Evolutionary conservation across 208 protist genomes (phyloP).

Genomic region (Herpetomonas muscarum): DNA sequence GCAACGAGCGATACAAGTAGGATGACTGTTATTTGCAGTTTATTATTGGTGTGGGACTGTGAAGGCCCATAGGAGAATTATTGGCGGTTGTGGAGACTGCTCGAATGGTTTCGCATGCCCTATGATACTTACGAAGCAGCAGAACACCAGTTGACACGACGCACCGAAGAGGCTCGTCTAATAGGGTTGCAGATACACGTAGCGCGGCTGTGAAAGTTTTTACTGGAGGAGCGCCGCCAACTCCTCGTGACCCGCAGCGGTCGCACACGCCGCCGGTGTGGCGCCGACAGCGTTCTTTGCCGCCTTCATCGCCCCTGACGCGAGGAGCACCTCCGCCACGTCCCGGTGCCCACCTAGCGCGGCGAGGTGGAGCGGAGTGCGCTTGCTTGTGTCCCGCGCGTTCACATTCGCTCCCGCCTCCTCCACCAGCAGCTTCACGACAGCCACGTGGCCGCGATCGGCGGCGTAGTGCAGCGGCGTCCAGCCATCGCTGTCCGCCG

Average conservation of each 20-base stretch:
- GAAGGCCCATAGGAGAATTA: too few relatives aligned
- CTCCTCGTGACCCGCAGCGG: constrained; percentile 27
- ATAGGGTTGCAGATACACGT: neutral
- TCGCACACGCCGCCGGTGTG: constrained; percentile 55
- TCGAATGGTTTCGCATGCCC: too few relatives aligned
- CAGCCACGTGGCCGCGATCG: constrained; percentile 49
- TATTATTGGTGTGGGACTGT: too few relatives aligned
- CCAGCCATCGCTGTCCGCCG: constrained; percentile 71
- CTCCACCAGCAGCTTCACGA: constrained; percentile 41
- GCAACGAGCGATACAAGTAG: too few relatives aligned
- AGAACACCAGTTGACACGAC: too few relatives aligned
- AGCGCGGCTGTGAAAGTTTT: neutral
- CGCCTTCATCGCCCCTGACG: constrained; percentile 34
- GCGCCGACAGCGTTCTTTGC: constrained; percentile 61
- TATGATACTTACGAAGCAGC: too few relatives aligned
- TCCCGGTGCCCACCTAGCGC: constrained; percentile 35
- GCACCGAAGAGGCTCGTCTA: neutral
- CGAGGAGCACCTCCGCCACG: constrained; percentile 36
- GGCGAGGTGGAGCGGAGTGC: constrained; percentile 82
- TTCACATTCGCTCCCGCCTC: constrained; percentile 66
- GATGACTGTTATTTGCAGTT: too few relatives aligned
- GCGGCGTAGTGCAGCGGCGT: constrained; percentile 84
- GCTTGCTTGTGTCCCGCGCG: constrained; percentile 45
- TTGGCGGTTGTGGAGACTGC: too few relatives aligned
- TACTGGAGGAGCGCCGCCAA: constrained; percentile 24